Base-by-base conservation (phyloP, 352 stramenopile species). In the Elongisporangium anandrum region DNA sequence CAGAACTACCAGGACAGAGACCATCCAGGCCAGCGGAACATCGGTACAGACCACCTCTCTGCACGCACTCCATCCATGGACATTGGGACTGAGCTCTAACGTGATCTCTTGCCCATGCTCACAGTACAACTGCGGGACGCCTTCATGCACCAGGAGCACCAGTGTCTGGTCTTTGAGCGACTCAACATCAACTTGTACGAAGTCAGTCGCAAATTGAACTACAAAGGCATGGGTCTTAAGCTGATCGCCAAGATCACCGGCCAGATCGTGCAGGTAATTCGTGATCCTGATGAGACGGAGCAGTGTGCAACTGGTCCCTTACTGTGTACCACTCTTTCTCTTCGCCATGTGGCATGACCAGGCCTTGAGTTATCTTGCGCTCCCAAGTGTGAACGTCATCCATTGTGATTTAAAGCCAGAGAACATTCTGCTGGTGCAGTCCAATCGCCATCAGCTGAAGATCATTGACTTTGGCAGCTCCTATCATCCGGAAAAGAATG, bases 341-440 rank as follows among this genome's bases (percentile, higher is more conserved):
- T n/a, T n/a, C n/a, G n/a, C n/a, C n/a, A 34, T 34, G 24, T 34
- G 24, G n/a, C n/a, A n/a, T 34, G 24, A 34, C 24, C 45, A 85
- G 63, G 87, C 77, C 4, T 72, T 98, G 24, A 77, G 88, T 29
- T 98, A 95, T 56, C 74, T 98, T 54, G 79, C 89, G 15, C 77
- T 94, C 26, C 81, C 85, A 0, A 88, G 95, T 54, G 88, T 99
- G 19, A 95, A 98, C 65, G 90, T 99, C 34, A 99, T 99, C 56
- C 97, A 99, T 74, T 99, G 97, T 73, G 97, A 99, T 80, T 79
- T 99, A 21, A 99, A 99, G 72, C 97, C 97, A 5, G 97, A 99
- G 74, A 99, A 99, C 72, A 99, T 99, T 60, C 64, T 99, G 59
- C 70, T 99, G 17, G 79, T 90, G 41, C 85, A 98, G 57, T 90